phyloP scores from a whole-genome alignment of 1,284 basidiomycete species.

The Veloboletus limbatus region DNA sequence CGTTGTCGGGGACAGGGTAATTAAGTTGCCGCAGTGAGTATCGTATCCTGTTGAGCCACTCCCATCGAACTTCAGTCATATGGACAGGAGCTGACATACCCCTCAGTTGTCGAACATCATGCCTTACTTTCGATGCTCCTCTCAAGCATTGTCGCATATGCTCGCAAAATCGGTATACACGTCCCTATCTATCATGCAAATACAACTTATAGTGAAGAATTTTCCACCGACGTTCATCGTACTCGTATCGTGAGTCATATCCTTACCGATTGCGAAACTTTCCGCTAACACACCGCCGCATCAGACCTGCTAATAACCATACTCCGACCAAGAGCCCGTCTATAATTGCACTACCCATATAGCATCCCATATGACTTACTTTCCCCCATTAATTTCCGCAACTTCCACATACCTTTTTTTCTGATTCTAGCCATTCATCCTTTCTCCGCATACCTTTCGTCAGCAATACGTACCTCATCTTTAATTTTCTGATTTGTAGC shows the following conservation, averaged over 20 bases:
- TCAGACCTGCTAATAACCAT: constrained; percentile 6
- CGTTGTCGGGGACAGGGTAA: constrained; percentile 11
- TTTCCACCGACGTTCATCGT: neutral
- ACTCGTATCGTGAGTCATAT: constrained; percentile 6
- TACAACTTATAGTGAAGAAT: neutral
- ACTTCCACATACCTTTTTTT: neutral
- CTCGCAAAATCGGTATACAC: neutral
- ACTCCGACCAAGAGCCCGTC: neutral
- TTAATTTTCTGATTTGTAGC: constrained; percentile 22
- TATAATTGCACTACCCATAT: neutral
- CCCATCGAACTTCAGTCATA: neutral
- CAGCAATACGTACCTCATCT: constrained; percentile 1
- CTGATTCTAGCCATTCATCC: neutral
- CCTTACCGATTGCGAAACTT: neutral
- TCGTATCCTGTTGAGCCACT: neutral
- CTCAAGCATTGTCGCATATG: too few relatives aligned
- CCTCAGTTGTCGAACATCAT: neutral
- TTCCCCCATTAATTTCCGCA: neutral
- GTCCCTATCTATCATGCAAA: neutral
- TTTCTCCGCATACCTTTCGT: neutral
- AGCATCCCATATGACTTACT: neutral
- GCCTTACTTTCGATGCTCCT: too few relatives aligned
- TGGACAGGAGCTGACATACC: neutral
- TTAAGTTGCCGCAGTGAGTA: neutral
- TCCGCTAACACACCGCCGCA: neutral